Conservation (phyloP, 257 asterid species). For the Capsicum pubescens region DNA sequence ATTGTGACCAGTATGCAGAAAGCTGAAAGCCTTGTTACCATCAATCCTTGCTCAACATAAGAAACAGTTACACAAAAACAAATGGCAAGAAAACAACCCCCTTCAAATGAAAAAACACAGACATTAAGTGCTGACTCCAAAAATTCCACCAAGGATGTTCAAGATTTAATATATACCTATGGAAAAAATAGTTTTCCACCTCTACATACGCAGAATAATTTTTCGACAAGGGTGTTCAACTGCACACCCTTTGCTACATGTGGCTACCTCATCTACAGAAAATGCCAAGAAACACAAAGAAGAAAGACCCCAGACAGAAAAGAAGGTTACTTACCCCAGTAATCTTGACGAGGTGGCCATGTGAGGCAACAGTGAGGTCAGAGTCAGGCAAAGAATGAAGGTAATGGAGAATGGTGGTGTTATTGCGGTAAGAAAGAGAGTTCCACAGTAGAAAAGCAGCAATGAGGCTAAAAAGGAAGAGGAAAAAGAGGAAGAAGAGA, state of each 20-base stretch:
- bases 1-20: background rate
- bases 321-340: conserved; percentile 42
- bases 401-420: conserved; percentile 38
- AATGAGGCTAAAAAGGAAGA: conserved; percentile 37
- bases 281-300: background rate
- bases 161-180: no score
- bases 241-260: no score
- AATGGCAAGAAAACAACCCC: background rate
- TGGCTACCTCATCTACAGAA: background rate
- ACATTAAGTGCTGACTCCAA: no score
- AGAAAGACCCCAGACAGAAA: background rate
- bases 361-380: conserved; percentile 42
- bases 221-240: no score
- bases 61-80: background rate
- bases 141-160: no score
- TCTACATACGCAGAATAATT: no score
- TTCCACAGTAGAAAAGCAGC: conserved; percentile 52
- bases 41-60: background rate
- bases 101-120: background rate
- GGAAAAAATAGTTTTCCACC: no score
- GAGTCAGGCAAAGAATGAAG: conserved; percentile 46
- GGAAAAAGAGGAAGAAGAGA: conserved; percentile 38
- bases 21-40: background rate
- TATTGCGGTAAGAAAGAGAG: conserved; percentile 30
- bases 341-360: conserved; percentile 53